Conservation (phyloP, 2,329 filamentous ascomycete species). For the Sphaerostilbella broomeana region DNA sequence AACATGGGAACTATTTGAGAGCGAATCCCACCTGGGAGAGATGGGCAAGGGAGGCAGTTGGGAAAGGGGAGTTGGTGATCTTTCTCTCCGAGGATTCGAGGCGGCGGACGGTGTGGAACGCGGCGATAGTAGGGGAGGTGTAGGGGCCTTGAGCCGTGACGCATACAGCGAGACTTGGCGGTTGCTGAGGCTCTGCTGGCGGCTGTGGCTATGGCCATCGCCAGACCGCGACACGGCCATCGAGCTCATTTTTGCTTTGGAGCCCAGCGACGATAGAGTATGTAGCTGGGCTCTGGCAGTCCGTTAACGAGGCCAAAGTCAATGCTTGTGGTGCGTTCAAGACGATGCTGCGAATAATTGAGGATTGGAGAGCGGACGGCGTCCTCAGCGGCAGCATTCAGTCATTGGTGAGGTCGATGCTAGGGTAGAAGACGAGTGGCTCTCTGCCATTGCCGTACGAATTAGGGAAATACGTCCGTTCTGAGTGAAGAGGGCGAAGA, state of each 20-base stretch:
- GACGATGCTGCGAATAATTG: neutral
- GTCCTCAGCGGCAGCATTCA: conserved; percentile 8
- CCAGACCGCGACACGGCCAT: conserved; percentile 17
- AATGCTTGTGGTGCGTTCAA: neutral
- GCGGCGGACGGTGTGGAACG: conserved; percentile 7
- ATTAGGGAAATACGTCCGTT: conserved; percentile 6
- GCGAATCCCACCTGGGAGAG: conserved; percentile 41
- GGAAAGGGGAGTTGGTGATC: conserved; percentile 15
- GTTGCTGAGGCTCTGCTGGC: conserved; percentile 14
- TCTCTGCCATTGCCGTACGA: conserved; percentile 14
- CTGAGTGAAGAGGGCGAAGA: too few relatives aligned
- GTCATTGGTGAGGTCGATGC: conserved; percentile 4
- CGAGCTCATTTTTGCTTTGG: conserved; percentile 16
- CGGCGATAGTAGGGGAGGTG: conserved; percentile 12
- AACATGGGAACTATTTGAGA: conserved; percentile 24
- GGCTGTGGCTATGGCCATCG: conserved; percentile 10
- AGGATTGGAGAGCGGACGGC: neutral
- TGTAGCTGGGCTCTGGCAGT: conserved; percentile 14
- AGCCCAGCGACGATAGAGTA: conserved; percentile 16
- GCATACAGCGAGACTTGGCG: conserved; percentile 20
- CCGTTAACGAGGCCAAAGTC: neutral
- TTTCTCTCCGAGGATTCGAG: conserved; percentile 1
- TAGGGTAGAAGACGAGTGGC: conserved; percentile 8
- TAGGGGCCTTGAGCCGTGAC: conserved; percentile 17
- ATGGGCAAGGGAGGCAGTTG: conserved; percentile 30